Evolutionary conservation across 805 yeast genomes (phyloP), one percentile per base, ranked within the genome.

Genomic region (Spencermartinsiella europaea): DNA sequence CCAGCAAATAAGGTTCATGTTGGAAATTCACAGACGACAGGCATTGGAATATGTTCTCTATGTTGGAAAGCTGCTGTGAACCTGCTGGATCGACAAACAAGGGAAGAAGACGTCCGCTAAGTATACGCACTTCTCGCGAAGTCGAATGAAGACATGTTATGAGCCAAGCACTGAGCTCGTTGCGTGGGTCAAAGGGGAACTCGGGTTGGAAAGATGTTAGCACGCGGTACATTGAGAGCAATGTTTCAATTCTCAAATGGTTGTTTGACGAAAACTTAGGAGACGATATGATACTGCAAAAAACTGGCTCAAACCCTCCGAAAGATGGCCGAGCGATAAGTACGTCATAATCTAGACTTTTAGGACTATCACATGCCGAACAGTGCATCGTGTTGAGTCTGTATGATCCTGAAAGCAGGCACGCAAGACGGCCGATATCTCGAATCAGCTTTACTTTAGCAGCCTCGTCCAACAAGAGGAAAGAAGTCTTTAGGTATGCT

Each of bases 1-100:
- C 70, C 7, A 51, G 37, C 12, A 54, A 40, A 48, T 45, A 47
- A 3, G 49, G 27, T 17, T 50, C 48, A 2, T 43, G 45, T 19
- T 39, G 40, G 16, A 39, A 31, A 22, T 44, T 48, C 14, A 54
- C 19, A 4, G 46, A 20, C 2, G 52, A 44, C 4, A 52, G 42
- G 14, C 43, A 27, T 17, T 36, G 34, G 36, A 50, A 47, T 14
- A 51, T 46, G 25, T 44, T 27, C 20, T 44, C 48, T 5, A 27
- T 19, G 34, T 42, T 42, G 12, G 38, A 10, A 17, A 19, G 16
- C n/a, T 12, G 27, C 8, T 14, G 12, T 4, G 31, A 31, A 15
- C 28, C 25, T 14, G 40, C 27, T 4, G 27, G 31, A 19, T 25
- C 17, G 14, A 45, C 10, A 21, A 53, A 49, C 22, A 43, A 51